phyloP scores from a whole-genome alignment of 129 eudicot genomes.

The Mikania micrantha region DNA sequence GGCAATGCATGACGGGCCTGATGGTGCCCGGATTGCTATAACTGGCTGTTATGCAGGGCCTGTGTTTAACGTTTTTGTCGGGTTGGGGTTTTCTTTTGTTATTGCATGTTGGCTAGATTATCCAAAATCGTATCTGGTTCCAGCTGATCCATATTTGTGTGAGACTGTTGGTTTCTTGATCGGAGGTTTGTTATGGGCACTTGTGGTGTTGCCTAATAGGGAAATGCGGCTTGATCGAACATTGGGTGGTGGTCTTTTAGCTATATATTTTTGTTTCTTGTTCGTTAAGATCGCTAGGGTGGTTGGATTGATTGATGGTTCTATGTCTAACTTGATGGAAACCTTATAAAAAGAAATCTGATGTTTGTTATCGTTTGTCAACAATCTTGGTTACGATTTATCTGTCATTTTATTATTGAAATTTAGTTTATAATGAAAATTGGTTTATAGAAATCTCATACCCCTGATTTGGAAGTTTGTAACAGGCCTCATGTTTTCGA shows the following conservation, averaged over 20 bases:
- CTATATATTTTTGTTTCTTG: constrained; percentile 52
- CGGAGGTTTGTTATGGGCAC: constrained; percentile 55
- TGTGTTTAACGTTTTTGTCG: constrained; percentile 49
- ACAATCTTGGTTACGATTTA: not conserved
- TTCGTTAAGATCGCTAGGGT: constrained; percentile 40
- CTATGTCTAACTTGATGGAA: not conserved
- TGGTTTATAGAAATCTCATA: too few relatives aligned
- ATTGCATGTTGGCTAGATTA: constrained; percentile 47
- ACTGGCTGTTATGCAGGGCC: constrained; percentile 67
- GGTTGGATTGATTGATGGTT: constrained; percentile 28
- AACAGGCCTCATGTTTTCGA: too few relatives aligned
- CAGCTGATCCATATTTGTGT: constrained; percentile 26
- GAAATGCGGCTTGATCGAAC: constrained; percentile 44
- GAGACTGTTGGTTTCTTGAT: constrained; percentile 55
- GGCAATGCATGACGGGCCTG: constrained; percentile 52
- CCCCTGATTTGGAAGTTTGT: too few relatives aligned
- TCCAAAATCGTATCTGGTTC: constrained; percentile 39
- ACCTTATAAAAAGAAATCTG: not conserved
- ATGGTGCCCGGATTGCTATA: constrained; percentile 57
- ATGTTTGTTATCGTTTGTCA: not conserved
- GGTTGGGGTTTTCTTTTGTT: constrained; percentile 56
- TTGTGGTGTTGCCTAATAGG: constrained; percentile 45
- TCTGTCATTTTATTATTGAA: too few relatives aligned
- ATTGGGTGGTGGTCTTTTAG: constrained; percentile 48
- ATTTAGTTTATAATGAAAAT: too few relatives aligned